A percentile compares a stretch with the other conserved stretches of the same genome.
phyloP scores from a whole-genome alignment of 2,329 filamentous ascomycete species.

The Colletotrichum sp. region DNA sequence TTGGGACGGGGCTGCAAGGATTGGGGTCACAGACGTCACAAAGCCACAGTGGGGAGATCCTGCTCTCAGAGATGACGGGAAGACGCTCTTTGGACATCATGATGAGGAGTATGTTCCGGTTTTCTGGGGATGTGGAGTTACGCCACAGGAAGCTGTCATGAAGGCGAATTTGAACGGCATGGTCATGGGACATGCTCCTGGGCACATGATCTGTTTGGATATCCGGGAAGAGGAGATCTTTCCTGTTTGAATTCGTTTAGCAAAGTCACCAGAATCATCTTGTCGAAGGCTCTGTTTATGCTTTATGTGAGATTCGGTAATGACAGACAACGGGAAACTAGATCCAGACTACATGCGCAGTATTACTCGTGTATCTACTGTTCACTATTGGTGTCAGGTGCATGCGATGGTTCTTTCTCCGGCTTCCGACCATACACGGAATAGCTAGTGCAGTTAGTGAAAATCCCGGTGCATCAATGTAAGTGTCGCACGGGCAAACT shows the following conservation, averaged over 20 bases:
- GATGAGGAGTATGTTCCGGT: slow-evolving; percentile 54
- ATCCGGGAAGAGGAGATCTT: slow-evolving; percentile 44
- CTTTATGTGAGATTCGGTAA: no score
- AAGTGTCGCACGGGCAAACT: neutral
- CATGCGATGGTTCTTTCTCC: neutral
- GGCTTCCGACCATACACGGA: neutral
- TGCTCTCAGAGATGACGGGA: slow-evolving; percentile 43
- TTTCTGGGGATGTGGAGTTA: slow-evolving; percentile 70
- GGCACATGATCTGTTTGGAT: slow-evolving; percentile 67
- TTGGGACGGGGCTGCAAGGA: slow-evolving; percentile 55
- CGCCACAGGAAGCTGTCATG: slow-evolving; percentile 68
- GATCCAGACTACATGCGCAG: no score
- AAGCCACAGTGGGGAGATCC: slow-evolving; percentile 62
- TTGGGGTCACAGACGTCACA: slow-evolving; percentile 61
- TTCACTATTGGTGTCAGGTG: no score
- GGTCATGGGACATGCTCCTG: slow-evolving; percentile 66
- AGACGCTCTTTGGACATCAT: slow-evolving; percentile 27
- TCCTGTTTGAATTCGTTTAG: neutral
- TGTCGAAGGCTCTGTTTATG: no score
- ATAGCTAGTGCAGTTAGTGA: neutral
- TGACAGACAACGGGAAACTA: no score
- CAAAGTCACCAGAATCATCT: no score
- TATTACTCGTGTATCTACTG: no score
- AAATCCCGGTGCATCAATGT: neutral
- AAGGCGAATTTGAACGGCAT: slow-evolving; percentile 55